Evolutionary conservation across 495 filamentous ascomycete species (phyloP).

Genomic region (Aspergillus kassunensis): DNA sequence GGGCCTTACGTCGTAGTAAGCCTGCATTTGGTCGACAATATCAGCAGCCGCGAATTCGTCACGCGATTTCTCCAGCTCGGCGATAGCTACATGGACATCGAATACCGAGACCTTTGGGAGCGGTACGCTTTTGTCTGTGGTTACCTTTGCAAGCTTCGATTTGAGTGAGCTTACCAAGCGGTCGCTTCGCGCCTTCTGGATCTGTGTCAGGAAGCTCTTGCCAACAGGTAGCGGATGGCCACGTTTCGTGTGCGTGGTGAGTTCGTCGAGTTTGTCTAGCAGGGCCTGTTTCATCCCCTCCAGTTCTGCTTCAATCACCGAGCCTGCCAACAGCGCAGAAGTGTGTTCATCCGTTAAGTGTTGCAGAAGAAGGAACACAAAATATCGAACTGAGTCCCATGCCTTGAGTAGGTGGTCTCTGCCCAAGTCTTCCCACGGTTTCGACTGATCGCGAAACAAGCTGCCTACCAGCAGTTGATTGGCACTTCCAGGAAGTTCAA

Average conservation of each 20-base stretch:
- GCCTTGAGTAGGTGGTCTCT: constrained; percentile 18
- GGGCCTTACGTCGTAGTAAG: constrained; percentile 35
- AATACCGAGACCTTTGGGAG: no score
- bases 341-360: constrained; percentile 30
- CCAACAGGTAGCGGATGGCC: constrained; percentile 44
- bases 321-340: constrained; percentile 21
- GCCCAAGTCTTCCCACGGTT: constrained; percentile 34
- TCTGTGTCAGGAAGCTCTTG: constrained; percentile 29
- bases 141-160: background rate
- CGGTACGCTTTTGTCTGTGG: no score
- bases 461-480: constrained; percentile 41
- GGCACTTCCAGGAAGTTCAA: constrained; percentile 42
- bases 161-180: constrained; percentile 5
- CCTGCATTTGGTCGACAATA: constrained; percentile 32
- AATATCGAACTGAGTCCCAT: constrained; percentile 23
- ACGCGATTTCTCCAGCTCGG: constrained; percentile 3
- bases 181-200: constrained; percentile 23
- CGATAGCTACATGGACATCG: constrained; percentile 4
- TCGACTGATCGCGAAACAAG: constrained; percentile 42
- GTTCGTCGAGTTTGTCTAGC: constrained; percentile 35
- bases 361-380: constrained; percentile 25
- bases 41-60: constrained; percentile 20
- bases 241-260: constrained; percentile 40
- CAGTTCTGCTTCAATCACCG: constrained; percentile 23
- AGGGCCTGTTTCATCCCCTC: constrained; percentile 28